Evolutionary conservation across 345 rosid genomes (phyloP), one percentile per base, ranked within the genome.

Genomic region (Syzygium grande): DNA sequence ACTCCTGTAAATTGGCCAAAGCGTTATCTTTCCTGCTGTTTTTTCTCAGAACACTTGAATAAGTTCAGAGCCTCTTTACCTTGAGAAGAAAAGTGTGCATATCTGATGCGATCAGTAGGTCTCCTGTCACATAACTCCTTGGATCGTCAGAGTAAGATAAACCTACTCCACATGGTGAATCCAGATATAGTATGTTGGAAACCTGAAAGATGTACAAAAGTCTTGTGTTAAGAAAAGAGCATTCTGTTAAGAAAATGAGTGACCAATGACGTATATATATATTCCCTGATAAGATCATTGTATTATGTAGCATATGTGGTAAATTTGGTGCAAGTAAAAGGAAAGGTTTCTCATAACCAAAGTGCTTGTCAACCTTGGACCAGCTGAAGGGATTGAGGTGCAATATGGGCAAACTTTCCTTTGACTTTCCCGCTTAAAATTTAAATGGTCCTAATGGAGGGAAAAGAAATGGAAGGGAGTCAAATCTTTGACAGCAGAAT

Each of bases 81-180:
- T 92, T 41, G 61, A 94, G 92, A 34, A 94, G 90, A 85, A 94
- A 93, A 41, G 86, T 65, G 34, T 91, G 95, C 2, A 92, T 84
- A 65, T 93, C 94, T 4, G 84, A 54, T 14, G 94, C 95, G 4
- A 95, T 93, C 79, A 91, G 86, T 4, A 25, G 49, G 87, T 93
- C 95, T 51, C 90, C 92, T 0, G 92, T 94, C 19, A 1, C 27
- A n/a, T 91, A 93, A 23, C 77, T 80, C 17, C 85, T 91, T 7
- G 77, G 27, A 85, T 90, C 86, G 61, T 58, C 84, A 4, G 88
- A 91, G 88, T 91, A 94, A 83, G 95, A 94, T 51, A 93, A 80
- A 21, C 95, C 97, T 23, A 92, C 95, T 16, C 95, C 97, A 27
- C 89, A 86, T 4, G 95, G 96, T 21, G 96, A 91, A 85, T 94